phyloP scores from a whole-genome alignment of 176 grass and related monocot species.

The Luzula sylvatica region DNA sequence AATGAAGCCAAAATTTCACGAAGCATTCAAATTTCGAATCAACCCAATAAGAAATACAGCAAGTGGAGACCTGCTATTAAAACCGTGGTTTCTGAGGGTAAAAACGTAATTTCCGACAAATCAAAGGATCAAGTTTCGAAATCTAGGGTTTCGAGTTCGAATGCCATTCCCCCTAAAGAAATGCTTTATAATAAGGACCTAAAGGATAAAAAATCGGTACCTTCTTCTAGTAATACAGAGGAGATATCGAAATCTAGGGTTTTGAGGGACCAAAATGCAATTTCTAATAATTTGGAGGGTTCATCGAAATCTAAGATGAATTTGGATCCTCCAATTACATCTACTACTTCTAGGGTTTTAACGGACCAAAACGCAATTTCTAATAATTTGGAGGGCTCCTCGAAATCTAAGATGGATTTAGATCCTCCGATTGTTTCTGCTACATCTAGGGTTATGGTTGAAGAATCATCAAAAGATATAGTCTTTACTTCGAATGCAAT shows the following conservation, averaged over 20 bases:
- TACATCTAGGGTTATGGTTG: constrained; percentile 14
- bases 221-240: not conserved
- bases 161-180: no score
- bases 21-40: constrained; percentile 24
- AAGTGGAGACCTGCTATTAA: constrained; percentile 9
- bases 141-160: constrained; percentile 17
- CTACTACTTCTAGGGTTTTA: constrained; percentile 11
- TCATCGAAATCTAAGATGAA: not conserved
- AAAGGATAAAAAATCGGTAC: no score
- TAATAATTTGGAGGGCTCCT: no score
- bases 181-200: no score
- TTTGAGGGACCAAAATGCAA: no score
- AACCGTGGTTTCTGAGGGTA: constrained; percentile 10
- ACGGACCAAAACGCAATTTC: no score
- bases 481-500: constrained; percentile 2
- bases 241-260: constrained; percentile 9
- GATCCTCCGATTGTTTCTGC: no score
- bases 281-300: no score
- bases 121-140: constrained; percentile 20
- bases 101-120: constrained; percentile 23
- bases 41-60: constrained; percentile 7
- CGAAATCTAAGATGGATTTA: not conserved
- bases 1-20: constrained; percentile 39
- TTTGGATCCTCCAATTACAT: no score
- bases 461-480: no score